Evolutionary conservation across 441 rosid species (phyloP), one percentile per base, ranked within the genome.

Genomic region (Metrosideros polymorpha): DNA sequence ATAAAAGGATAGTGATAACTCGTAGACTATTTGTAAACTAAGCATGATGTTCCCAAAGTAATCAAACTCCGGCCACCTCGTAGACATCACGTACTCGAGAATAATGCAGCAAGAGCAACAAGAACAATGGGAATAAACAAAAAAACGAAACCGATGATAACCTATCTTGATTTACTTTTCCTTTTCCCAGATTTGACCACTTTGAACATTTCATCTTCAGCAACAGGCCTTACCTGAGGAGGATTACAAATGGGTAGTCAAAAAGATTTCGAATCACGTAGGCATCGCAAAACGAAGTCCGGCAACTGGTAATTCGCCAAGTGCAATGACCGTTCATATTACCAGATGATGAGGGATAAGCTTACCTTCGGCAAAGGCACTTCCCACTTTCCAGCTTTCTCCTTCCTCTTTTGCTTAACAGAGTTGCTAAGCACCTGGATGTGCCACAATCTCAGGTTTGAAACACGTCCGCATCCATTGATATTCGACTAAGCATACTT

Each of bases 351-450:
- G 30, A 42, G 30, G 30, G 39, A 87, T 56, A 85, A 85, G 77
- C 84, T 75, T 87, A 94, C 99, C 98, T 98, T 98, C 27, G 96
- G 97, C 1, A 98, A 89, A 88, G 99, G 98, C 25, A 98, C 99
- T 84, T 98, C 99, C 99, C 99, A 98, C 86, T 96, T 96, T 54
- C 99, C 99, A 86, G 98, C 98, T 94, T 90, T 98, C 90, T 96
- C 98, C 92, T 96, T 98, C 86, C 99, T 94, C 94, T 98, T 98
- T 91, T 95, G 99, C 88, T 98, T 98, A 57, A 98, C 91, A 29
- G 98, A 94, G 90, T 96, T 98, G 93, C 98, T 95, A 83, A 95
- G 95, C 88, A 93, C 93, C 99, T 96, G 88, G 13, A 84, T 42
- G 79, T 7, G 85, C 39, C 59, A 82, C 30, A 55, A 87, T 12